Percentiles rank a stretch among this genome's conserved stretches.
Conservation (phyloP, 129 eudicot species). For the Escallonia rubra region DNA sequence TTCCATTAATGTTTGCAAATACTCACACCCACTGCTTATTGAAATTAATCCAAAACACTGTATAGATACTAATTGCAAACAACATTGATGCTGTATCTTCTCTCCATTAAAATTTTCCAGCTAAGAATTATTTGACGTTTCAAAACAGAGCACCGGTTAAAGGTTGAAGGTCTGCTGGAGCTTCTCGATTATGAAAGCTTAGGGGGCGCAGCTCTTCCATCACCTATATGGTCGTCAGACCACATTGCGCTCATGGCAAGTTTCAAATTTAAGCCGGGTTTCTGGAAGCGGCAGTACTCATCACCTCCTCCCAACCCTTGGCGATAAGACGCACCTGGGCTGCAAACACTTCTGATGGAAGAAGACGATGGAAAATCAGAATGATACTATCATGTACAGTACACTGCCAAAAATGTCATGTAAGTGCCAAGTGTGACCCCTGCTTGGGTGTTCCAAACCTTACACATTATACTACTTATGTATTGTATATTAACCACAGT, state of each 20-base stretch:
- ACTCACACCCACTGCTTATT: no score
- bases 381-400: background rate
- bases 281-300: background rate
- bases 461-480: no score
- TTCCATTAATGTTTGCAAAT: no score
- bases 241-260: conserved; percentile 20
- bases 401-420: no score
- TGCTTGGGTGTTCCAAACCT: no score
- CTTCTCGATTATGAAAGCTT: conserved; percentile 11
- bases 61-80: no score
- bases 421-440: no score
- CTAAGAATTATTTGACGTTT: background rate
- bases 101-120: no score
- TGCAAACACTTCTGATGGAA: conserved; percentile 10
- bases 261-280: conserved; percentile 8
- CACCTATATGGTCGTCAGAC: conserved; percentile 17
- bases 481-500: no score
- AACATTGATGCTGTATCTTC: no score
- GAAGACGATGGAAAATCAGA: background rate
- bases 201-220: conserved; percentile 18
- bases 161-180: conserved; percentile 15
- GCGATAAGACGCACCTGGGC: conserved; percentile 7
- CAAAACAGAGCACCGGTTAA: conserved; percentile 5
- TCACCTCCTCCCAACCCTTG: conserved; percentile 13
- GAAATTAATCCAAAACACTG: no score